Evolutionary conservation across 192 early-diverging fungal species (phyloP), one percentile per base, ranked within the genome.

Genomic region (Entophlyctis helioformis): DNA sequence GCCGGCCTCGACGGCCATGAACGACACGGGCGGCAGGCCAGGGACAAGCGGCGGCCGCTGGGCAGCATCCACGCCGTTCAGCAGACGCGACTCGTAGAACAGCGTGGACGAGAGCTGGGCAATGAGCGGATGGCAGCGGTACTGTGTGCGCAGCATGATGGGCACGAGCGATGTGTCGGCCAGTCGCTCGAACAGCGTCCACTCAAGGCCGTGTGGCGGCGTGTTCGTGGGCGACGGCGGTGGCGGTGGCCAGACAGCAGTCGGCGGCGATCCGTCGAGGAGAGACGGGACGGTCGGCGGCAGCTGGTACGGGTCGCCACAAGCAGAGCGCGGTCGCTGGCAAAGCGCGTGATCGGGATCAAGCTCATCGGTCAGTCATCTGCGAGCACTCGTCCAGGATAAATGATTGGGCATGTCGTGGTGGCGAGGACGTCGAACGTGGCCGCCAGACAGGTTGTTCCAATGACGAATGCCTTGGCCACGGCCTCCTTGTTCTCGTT

Each of bases 231-330:
- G n/a, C n/a, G n/a, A n/a, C n/a, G n/a, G n/a, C n/a, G n/a, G n/a
- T n/a, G n/a, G n/a, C n/a, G n/a, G n/a, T n/a, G n/a, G n/a, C n/a
- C n/a, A n/a, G n/a, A n/a, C n/a, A n/a, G n/a, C n/a, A n/a, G n/a
- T n/a, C n/a, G n/a, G n/a, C n/a, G n/a, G n/a, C n/a, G n/a, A n/a
- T n/a, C n/a, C 46, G 4, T 51, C 66, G 0, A 66, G 46, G 29
- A 23, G 44, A 0, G 44, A 52, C 2, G 69, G 72, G 28, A 94
- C 43, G 2, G 84, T 86, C n/a, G 91, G 91, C 7, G 85, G 69
- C 36, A 96, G 69, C 69, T 93, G 90, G 13, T 71, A 44, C 10
- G 91, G 91, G 55, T 96, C 91, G 1, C 91, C 91, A 96, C 80
- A 27, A 96, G 62, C 22, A 96, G 64, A 9, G 83, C 46, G 13